Evolutionary conservation across 1,284 basidiomycete genomes (phyloP).

Genomic region (Ustilago shanxiensis): DNA sequence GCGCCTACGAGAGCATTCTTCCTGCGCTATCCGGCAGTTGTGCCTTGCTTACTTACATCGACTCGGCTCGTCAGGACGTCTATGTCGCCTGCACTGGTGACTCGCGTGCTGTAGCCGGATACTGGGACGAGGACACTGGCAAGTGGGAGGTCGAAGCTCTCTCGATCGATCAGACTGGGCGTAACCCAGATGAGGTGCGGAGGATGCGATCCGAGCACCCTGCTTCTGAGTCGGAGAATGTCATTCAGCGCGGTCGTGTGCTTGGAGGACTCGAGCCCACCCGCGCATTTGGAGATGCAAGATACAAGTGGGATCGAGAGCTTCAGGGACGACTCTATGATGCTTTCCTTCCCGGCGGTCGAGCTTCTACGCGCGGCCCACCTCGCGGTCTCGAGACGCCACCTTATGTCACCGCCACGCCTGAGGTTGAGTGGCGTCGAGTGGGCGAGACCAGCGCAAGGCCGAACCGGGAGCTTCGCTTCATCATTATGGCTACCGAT

Average conservation of each 20-base stretch:
- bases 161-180: constrained; percentile 93
- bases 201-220: constrained; percentile 86
- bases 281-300: constrained; percentile 92
- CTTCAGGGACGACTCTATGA: constrained; percentile 70
- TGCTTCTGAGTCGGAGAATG: constrained; percentile 80
- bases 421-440: constrained; percentile 72
- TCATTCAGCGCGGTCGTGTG: constrained; percentile 79
- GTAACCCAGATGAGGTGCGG: constrained; percentile 83
- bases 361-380: constrained; percentile 49
- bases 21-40: constrained; percentile 67
- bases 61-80: constrained; percentile 65
- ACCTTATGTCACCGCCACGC: constrained; percentile 90
- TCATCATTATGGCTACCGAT: constrained; percentile 87
- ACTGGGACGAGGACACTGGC: constrained; percentile 75
- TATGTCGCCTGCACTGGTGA: constrained; percentile 86
- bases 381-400: constrained; percentile 73
- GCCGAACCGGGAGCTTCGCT: constrained; percentile 60
- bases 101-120: constrained; percentile 92
- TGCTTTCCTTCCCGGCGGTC: constrained; percentile 68
- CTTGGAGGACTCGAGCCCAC: constrained; percentile 93
- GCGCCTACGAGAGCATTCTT: constrained; percentile 66
- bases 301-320: constrained; percentile 81
- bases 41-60: constrained; percentile 68
- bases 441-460: constrained; percentile 55
- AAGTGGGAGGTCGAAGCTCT: constrained; percentile 91